Evolutionary conservation across 768 basidiomycete species (phyloP), one percentile per base, ranked within the genome.

Genomic region (Dictyophora rubrovolvata): DNA sequence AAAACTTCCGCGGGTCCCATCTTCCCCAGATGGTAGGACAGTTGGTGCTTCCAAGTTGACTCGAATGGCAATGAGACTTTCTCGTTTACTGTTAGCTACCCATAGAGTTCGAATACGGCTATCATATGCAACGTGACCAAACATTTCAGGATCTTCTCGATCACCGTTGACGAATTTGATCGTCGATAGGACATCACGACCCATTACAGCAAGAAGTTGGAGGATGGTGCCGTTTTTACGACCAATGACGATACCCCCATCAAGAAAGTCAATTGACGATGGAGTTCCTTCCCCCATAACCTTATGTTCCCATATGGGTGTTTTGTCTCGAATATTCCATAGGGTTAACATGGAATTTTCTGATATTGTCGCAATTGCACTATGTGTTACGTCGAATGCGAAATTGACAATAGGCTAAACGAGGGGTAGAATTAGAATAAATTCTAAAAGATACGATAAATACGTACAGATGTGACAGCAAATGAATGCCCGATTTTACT

Each of bases 71-170:
- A 93, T 81, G 73, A 93, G 77, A 69, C 89, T 91, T 61, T 90
- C 87, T 21, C 90, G 80, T 49, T 87, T 82, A 69, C 82, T 88
- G 68, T 91, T 91, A 55, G 90, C 90, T 18, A 92, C 78, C 90
- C 90, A 93, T 33, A 93, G 75, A 0, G 88, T 91, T 72, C 87
- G 87, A 61, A 92, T 91, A 49, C 87, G 76, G 0, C 87, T 78
- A 72, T 93, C 90, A 67, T 93, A 93, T 65, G 81, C 85, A 63
- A 86, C 82, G 66, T 93, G 90, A 14, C 90, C 88, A 68, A 90
- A 93, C 87, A 93, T 92, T 9, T 89, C 88, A 16, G 75, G 75
- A 65, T 91, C 89, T 47, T 92, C 89, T 60, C 77, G 79, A 54
- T 61, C 69, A 20, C 82, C 83, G 62, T 84, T 87, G 65, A 86